Conservation (phyloP, 371 early-diverging fungal species). For the Umbelopsis sp. region DNA sequence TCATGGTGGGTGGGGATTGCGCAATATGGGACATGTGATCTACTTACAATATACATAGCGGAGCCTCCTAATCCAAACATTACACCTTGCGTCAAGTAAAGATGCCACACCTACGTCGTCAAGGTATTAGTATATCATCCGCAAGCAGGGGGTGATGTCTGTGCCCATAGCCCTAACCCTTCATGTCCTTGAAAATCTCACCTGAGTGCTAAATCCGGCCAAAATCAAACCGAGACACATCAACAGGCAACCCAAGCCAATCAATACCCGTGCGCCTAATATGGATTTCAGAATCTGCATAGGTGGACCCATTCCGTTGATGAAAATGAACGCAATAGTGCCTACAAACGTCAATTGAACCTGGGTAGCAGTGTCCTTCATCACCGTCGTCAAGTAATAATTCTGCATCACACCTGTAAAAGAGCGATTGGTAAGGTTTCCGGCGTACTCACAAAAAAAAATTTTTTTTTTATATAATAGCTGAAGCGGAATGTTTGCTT, state of each 20-base stretch:
- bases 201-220: conserved; percentile 39
- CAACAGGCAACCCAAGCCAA: conserved; percentile 30
- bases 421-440: not conserved
- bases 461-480: not conserved
- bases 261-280: conserved; percentile 31
- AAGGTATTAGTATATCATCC: too few species aligned
- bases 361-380: conserved; percentile 23
- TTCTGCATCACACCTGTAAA: conserved; percentile 35
- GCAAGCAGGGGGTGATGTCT: not conserved
- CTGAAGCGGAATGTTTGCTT: not conserved
- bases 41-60: conserved; percentile 39
- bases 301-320: conserved; percentile 38
- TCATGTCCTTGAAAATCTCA: not conserved
- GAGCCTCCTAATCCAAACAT: conserved; percentile 69
- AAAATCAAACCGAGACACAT: conserved; percentile 37
- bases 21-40: too few species aligned
- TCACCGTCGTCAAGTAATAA: conserved; percentile 29
- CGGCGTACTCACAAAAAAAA: not conserved
- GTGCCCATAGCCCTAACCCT: not conserved
- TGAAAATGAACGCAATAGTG: conserved; percentile 36
- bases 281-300: conserved; percentile 32
- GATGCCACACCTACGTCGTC: conserved; percentile 54
- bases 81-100: conserved; percentile 72
- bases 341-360: conserved; percentile 46
- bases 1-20: too few species aligned